Evolutionary conservation across 805 yeast genomes (phyloP).

Genomic region (Debaryomyces prosopidis): DNA sequence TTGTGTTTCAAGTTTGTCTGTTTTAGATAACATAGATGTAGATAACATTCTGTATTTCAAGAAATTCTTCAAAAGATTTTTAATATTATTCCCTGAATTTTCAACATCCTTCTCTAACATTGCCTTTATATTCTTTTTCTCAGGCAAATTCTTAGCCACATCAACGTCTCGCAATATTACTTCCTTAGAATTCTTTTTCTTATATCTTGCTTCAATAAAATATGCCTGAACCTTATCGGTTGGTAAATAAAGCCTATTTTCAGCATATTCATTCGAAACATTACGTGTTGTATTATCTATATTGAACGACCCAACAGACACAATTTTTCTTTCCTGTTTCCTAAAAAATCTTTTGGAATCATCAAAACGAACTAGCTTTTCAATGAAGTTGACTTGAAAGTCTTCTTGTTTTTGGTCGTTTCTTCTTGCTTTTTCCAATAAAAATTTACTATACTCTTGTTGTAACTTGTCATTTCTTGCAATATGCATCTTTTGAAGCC

Average conservation of each 20-base stretch:
- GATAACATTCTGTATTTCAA: conserved; percentile 7
- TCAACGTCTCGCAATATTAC: conserved; percentile 8
- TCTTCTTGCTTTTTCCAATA: conserved; percentile 9
- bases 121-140: conserved; percentile 1
- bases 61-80: conserved; percentile 14
- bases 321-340: conserved; percentile 14
- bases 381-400: conserved; percentile 13
- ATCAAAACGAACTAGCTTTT: conserved; percentile 15
- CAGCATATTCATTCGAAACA: not conserved
- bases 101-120: conserved; percentile 11
- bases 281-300: not conserved
- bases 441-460: conserved; percentile 7
- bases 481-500: not conserved
- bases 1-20: not conserved
- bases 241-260: no score
- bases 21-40: not conserved
- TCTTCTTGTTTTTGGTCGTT: conserved; percentile 9
- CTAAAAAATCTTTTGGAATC: conserved; percentile 15
- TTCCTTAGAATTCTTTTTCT: not conserved
- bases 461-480: conserved; percentile 7
- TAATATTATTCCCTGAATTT: conserved; percentile 9
- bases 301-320: conserved; percentile 7
- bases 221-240: not conserved
- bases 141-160: conserved; percentile 6
- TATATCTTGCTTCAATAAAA: conserved; percentile 2